Base-by-base conservation (phyloP, 495 filamentous ascomycete genomes). In the Penicillium canescens region DNA sequence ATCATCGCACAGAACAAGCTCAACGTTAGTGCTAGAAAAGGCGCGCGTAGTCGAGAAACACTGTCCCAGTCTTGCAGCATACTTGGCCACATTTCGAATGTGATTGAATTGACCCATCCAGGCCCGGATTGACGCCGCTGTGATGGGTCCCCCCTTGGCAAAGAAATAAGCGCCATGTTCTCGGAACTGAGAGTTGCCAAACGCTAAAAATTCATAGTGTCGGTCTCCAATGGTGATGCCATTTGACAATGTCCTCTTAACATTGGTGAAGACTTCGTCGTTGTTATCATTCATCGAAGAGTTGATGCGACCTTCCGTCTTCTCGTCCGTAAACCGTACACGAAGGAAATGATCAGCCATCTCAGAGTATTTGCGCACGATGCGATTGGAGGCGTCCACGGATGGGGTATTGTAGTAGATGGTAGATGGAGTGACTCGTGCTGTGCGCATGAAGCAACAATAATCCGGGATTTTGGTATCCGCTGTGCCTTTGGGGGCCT, bases 121-220 rank as follows among this genome's bases (percentile, higher is more conserved):
- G 5, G 72, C 60, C n/a, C 93, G 87, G 48, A 99, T 98, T 46
- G 84, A 74, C 16, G 82, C 78, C 33, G 88, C 88, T 1, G 81
- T 83, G 6, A 90, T 49, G 50, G 79, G 63, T 3, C 82, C 69
- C 2, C 78, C 77, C 0, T 84, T 78, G 0, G 88, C 82, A 61
- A 88, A 96, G 69, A 99, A 96, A 59, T 93, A 98, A 2, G 92
- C 92, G 0, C 91, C 90, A 64, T 92, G 84, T 64, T 98, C 93
- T 12, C 94, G 84, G 52, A 99, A 88, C 57, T 98, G 94, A 0
- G 93, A 96, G 66, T 96, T 98, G 0, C 94, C 93, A 66, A 91
- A 96, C 5, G 95, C 93, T 20, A 99, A 84, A 58, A 96, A 97
- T 62, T 95, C 81, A 66, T 89, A 99, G 57, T 84, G 86, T 11